Evolutionary conservation across 2,329 filamentous ascomycete genomes (phyloP).

Genomic region (Colletotrichum tofieldiae): DNA sequence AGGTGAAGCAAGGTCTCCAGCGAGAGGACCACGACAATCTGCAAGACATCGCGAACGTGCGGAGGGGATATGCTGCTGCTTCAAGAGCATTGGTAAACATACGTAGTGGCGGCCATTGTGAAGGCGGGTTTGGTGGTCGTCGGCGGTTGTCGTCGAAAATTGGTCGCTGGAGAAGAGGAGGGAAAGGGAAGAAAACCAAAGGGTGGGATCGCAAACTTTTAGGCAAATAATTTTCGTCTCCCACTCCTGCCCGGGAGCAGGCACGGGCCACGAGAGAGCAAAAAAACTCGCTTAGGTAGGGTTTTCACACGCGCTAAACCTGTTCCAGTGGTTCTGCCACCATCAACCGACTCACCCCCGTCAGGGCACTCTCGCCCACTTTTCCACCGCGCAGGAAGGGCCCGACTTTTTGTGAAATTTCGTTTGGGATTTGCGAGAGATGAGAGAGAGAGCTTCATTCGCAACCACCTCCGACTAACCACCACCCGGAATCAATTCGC

Average conservation of each 20-base stretch:
- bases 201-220: slow-evolving; percentile 28
- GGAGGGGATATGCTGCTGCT: slow-evolving; percentile 52
- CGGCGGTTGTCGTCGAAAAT: slow-evolving; percentile 47
- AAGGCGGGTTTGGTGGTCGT: slow-evolving; percentile 57
- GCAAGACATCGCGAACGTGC: slow-evolving; percentile 69
- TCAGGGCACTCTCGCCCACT: slow-evolving; percentile 39
- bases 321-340: background rate
- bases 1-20: slow-evolving; percentile 69
- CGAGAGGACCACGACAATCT: slow-evolving; percentile 91
- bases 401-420: slow-evolving; percentile 34
- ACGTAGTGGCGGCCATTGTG: slow-evolving; percentile 69
- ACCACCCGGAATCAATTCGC: slow-evolving; percentile 50
- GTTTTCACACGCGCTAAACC: slow-evolving; percentile 23
- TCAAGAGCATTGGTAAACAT: slow-evolving; percentile 50
- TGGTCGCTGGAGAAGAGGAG: slow-evolving; percentile 35
- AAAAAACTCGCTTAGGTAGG: slow-evolving; percentile 41
- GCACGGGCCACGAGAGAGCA: slow-evolving; percentile 22
- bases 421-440: slow-evolving; percentile 13
- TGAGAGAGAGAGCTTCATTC: slow-evolving; percentile 26
- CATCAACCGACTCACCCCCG: slow-evolving; percentile 7
- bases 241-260: slow-evolving; percentile 14
- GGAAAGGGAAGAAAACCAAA: background rate
- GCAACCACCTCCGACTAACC: slow-evolving; percentile 41
- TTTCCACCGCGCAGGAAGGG: slow-evolving; percentile 2
- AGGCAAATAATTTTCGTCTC: slow-evolving; percentile 39